A percentile compares a stretch with the other conserved stretches of the same genome.
phyloP scores from a whole-genome alignment of 2,329 filamentous ascomycete species.

The Epichloe hybrida region DNA sequence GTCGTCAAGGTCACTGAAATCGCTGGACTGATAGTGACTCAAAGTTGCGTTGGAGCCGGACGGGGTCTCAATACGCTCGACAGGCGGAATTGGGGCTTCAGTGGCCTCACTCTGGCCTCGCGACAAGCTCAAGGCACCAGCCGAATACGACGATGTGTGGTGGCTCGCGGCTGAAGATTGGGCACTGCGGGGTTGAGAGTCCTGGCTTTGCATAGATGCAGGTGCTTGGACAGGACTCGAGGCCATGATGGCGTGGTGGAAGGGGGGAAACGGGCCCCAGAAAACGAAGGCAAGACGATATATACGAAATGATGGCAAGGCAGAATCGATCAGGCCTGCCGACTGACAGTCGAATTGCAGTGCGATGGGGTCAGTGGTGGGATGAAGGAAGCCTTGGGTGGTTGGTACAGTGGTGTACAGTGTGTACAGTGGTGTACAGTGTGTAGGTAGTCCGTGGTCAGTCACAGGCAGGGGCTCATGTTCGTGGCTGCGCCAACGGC shows the following conservation, averaged over 20 bases:
- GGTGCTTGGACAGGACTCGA: constrained; percentile 29
- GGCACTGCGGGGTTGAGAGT: constrained; percentile 21
- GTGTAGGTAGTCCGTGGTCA: no score
- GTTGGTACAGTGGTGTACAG: background rate
- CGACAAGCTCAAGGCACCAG: constrained; percentile 29
- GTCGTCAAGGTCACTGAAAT: constrained; percentile 31
- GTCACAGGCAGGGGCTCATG: constrained; percentile 15
- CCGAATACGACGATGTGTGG: constrained; percentile 18
- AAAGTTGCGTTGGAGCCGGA: constrained; percentile 34
- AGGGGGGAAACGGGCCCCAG: background rate
- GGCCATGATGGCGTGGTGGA: constrained; percentile 24
- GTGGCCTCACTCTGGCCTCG: constrained; percentile 19
- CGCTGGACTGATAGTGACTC: constrained; percentile 36
- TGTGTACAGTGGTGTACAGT: no score
- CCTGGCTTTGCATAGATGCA: constrained; percentile 25
- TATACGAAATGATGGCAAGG: background rate
- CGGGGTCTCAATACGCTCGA: constrained; percentile 29
- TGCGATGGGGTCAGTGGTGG: constrained; percentile 4
- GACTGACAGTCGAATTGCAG: constrained; percentile 1
- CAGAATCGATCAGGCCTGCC: background rate
- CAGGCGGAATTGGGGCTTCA: constrained; percentile 17
- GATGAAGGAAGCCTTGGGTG: constrained; percentile 6
- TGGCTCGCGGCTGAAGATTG: constrained; percentile 13
- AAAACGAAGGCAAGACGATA: background rate
- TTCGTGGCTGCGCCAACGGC: no score